phyloP scores from a whole-genome alignment of 345 rosid genomes.

The Euphorbia pulcherrima region DNA sequence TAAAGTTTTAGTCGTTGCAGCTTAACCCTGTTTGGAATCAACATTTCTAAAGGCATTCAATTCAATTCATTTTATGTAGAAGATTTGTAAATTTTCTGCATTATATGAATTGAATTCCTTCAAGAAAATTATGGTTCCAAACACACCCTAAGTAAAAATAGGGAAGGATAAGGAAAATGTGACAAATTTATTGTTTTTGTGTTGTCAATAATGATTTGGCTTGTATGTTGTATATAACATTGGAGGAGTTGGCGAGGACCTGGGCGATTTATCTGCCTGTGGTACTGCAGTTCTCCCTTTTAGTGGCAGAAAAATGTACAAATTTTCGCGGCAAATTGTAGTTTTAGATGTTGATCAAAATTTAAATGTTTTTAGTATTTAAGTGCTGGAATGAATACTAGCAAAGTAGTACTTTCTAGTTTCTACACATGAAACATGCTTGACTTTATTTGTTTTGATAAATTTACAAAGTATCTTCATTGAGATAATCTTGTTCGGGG shows the following conservation, averaged over 20 bases:
- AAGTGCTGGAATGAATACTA: background rate
- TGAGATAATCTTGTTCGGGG: background rate
- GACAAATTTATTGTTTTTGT: background rate
- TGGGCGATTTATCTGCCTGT: background rate
- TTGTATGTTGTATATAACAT: conserved; percentile 10
- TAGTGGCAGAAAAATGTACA: background rate
- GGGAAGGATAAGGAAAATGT: no score
- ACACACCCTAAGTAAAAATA: conserved; percentile 25
- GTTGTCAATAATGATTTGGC: background rate
- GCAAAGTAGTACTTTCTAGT: background rate
- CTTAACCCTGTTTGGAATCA: no score
- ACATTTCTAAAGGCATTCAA: no score
- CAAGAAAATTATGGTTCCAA: no score
- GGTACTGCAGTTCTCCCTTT: conserved; percentile 4
- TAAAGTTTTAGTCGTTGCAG: conserved; percentile 80
- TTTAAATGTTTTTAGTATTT: background rate
- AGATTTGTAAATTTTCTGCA: no score
- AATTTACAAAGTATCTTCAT: no score
- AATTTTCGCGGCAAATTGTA: background rate
- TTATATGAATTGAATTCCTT: no score
- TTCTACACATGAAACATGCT: background rate
- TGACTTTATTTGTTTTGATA: background rate
- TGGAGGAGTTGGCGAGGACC: background rate
- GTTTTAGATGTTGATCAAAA: background rate
- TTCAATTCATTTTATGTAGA: no score